Base-by-base conservation (phyloP, 2,329 filamentous ascomycete genomes). In the Diaporthe eres region DNA sequence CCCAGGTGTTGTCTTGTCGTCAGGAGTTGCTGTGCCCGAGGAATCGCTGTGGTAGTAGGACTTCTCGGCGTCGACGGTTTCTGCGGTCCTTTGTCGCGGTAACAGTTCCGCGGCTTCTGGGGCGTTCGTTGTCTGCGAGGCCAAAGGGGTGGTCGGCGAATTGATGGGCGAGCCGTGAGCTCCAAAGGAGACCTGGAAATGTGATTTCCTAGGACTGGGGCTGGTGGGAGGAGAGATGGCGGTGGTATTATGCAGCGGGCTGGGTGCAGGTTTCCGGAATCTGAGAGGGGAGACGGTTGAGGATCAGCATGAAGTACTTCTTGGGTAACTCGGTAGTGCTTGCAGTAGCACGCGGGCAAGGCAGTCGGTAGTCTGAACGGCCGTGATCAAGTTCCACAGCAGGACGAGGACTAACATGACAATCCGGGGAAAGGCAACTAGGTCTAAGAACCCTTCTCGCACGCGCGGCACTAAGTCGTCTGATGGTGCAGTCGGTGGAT, bases 201-300 rank as follows among this genome's bases (percentile, higher is more conserved):
- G 81, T 44, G 83, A 81, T 74, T 82, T 83, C 74, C 81, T 83
- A 76, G 85, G 85, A 78, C 84, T 87, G 71, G 85, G 82, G 79
- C 82, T 87, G 76, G 85, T 82, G 71, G 86, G 84, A 77, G 85
- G 84, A 80, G 86, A 87, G 67, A 85, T 82, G 73, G 85, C 83
- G 75, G 82, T 84, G 78, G 80, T 86, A 74, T 85, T 85, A 76
- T 86, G 85, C 65, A 90, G 83, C 78, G 89, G 88, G 79, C 88
- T 90, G 60, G 88, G 87, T 77, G 86, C 83, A 74, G 85, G 81
- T 80, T 85, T 87, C 81, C 86, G 85, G 72, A 86, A 88, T 86
- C 89, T 90, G 80, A 71, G 77, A 76, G 73, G 74, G 76, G 79
- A 79, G 77, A 80, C 55, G 74, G 72, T 72, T 78, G 78, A 79